These are phyloP conservation scores for Barnettozyma populi DNA, from an alignment of 805 yeast species.

Conservation along the genomic window DNA sequence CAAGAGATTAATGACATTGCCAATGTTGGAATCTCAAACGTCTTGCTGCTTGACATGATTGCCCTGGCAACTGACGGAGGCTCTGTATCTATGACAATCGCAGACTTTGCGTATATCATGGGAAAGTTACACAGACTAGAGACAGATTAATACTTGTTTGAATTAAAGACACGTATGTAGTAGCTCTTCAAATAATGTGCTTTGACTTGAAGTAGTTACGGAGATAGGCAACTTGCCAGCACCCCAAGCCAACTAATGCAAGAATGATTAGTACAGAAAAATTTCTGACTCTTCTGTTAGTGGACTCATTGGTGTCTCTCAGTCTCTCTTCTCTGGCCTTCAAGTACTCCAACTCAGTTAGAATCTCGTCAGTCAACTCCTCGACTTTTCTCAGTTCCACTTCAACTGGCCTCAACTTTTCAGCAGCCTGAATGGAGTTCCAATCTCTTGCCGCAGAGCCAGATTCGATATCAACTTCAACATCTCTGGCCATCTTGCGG, in stretches of 20 bases:
- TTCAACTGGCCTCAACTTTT: conserved; percentile 89
- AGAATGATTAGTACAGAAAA: conserved; percentile 69
- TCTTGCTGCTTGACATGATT: conserved; percentile 40
- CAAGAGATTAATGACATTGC: conserved; percentile 28
- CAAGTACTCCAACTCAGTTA: conserved; percentile 74
- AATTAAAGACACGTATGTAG: neutral
- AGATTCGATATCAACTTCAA: conserved; percentile 88
- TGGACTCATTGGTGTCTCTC: conserved; percentile 95
- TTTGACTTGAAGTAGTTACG: conserved; percentile 88
- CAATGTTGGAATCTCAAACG: conserved; percentile 28
- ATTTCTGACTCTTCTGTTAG: conserved; percentile 87
- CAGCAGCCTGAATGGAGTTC: conserved; percentile 90
- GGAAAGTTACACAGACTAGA: conserved; percentile 39
- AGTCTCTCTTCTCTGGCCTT: conserved; percentile 83
- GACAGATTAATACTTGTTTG: neutral
- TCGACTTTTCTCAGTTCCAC: conserved; percentile 83
- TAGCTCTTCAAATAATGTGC: conserved; percentile 46
- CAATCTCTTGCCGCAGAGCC: conserved; percentile 98
- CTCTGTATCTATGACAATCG: conserved; percentile 32
- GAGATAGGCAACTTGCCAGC: conserved; percentile 89
- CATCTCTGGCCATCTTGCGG: conserved; percentile 51
- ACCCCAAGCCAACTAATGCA: conserved; percentile 72
- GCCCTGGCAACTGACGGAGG: conserved; percentile 36
- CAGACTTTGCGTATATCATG: conserved; percentile 43
- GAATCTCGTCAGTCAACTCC: conserved; percentile 79